Evolutionary conservation across 805 yeast species (phyloP).

Genomic region (Pichia membranifaciens): DNA sequence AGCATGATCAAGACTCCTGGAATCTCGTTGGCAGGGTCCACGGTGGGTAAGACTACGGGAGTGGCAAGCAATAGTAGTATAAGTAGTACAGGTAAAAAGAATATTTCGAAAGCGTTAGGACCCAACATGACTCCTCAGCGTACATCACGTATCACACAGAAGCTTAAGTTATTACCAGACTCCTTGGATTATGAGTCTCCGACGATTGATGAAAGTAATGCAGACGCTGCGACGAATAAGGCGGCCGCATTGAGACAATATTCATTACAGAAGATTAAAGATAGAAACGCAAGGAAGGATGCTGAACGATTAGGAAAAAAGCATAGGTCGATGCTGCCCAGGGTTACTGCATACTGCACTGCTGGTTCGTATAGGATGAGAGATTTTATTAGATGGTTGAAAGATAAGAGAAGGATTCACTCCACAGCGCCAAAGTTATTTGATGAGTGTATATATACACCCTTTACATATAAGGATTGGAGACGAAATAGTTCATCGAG

Average conservation of each 20-base stretch:
- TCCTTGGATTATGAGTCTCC: conserved; percentile 33
- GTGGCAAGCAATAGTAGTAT: neutral
- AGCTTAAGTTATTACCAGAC: conserved; percentile 65
- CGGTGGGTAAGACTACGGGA: neutral
- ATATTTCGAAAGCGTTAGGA: conserved; percentile 32
- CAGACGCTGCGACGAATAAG: conserved; percentile 37
- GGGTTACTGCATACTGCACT: conserved; percentile 95
- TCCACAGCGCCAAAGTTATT: conserved; percentile 81
- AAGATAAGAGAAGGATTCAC: conserved; percentile 65
- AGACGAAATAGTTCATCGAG: conserved; percentile 35
- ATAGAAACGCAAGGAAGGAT: conserved; percentile 83
- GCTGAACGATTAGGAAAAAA: conserved; percentile 89
- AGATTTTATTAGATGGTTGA: conserved; percentile 78
- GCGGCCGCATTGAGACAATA: conserved; percentile 28
- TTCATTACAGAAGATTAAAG: conserved; percentile 82
- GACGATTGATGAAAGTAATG: conserved; percentile 16
- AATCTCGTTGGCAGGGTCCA: neutral
- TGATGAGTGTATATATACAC: conserved; percentile 93
- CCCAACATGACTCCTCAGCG: conserved; percentile 65
- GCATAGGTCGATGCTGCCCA: conserved; percentile 76
- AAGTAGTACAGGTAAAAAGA: conserved; percentile 8
- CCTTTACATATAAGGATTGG: conserved; percentile 80
- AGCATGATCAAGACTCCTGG: neutral
- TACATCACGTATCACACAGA: conserved; percentile 68
- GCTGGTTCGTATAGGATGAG: conserved; percentile 89